Conservation (phyloP, 345 rosid species). For the Euclidium syriacum region DNA sequence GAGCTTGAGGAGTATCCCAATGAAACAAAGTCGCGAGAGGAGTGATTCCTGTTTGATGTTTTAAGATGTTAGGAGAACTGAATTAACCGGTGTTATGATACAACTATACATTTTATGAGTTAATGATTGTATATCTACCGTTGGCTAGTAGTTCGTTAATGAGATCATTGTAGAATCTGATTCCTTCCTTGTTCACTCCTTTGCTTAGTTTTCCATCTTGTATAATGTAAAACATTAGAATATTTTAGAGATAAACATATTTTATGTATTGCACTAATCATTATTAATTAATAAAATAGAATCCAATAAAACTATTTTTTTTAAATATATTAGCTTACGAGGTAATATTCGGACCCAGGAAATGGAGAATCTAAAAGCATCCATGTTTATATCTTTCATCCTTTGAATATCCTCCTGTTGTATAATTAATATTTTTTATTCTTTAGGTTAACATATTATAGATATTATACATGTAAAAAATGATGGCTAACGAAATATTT, state of each 20-base stretch:
- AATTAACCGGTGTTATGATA: background rate
- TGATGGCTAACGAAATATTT: background rate
- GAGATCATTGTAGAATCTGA: constrained; percentile 46
- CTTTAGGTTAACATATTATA: too few species aligned
- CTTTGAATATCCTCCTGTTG: constrained; percentile 34
- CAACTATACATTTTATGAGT: background rate
- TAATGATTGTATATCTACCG: constrained; percentile 17
- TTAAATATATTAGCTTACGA: constrained; percentile 17
- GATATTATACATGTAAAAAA: background rate
- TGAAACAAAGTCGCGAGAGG: constrained; percentile 28
- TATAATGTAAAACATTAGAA: background rate
- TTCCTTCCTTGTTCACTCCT: constrained; percentile 39
- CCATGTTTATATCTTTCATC: constrained; percentile 34
- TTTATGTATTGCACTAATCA: background rate
- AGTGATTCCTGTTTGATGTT: constrained; percentile 16
- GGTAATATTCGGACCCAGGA: constrained; percentile 50
- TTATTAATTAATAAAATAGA: background rate
- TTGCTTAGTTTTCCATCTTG: constrained; percentile 38
- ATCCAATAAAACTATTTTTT: background rate
- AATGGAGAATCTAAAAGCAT: constrained; percentile 45
- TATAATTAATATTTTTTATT: too few species aligned
- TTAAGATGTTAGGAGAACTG: background rate
- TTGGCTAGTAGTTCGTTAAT: constrained; percentile 35
- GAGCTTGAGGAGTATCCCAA: constrained; percentile 29
- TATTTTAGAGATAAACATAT: background rate